phyloP scores from a whole-genome alignment of 2,329 filamentous ascomycete species.

The Aspergillus viridinutans region DNA sequence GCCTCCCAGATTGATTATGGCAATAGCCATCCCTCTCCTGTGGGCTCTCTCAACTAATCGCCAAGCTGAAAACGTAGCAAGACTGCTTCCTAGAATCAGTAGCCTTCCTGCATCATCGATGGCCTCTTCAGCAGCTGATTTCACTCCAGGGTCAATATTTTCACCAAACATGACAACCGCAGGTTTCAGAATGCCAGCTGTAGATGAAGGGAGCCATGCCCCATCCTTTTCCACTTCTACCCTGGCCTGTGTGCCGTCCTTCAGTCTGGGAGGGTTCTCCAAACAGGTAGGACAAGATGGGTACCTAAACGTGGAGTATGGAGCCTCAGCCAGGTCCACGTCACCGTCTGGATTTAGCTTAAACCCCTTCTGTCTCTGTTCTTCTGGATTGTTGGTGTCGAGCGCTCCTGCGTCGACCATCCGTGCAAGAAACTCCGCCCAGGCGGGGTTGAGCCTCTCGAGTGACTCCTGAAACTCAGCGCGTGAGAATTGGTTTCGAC shows the following conservation, averaged over 20 bases:
- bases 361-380: constrained; percentile 64
- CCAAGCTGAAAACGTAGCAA: constrained; percentile 96
- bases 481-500: constrained; percentile 66
- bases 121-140: constrained; percentile 70
- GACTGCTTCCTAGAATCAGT: constrained; percentile 78
- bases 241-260: constrained; percentile 52
- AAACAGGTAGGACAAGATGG: constrained; percentile 83
- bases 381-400: constrained; percentile 68
- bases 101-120: constrained; percentile 73
- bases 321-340: constrained; percentile 79
- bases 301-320: constrained; percentile 86
- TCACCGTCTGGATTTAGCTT: constrained; percentile 92
- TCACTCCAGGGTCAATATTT: constrained; percentile 67
- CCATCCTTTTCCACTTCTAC: constrained; percentile 76
- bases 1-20: constrained; percentile 70
- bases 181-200: constrained; percentile 81
- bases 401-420: constrained; percentile 71
- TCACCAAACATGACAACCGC: constrained; percentile 97
- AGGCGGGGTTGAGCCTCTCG: constrained; percentile 75
- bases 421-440: constrained; percentile 70
- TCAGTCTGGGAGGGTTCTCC: constrained; percentile 53
- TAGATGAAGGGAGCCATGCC: constrained; percentile 64
- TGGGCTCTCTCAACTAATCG: constrained; percentile 77
- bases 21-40: constrained; percentile 78
- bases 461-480: constrained; percentile 72